Percentiles rank a stretch among this genome's conserved stretches.
Evolutionary conservation across 2,329 filamentous ascomycete species (phyloP).

Genomic region (Verticillium tricorpus): DNA sequence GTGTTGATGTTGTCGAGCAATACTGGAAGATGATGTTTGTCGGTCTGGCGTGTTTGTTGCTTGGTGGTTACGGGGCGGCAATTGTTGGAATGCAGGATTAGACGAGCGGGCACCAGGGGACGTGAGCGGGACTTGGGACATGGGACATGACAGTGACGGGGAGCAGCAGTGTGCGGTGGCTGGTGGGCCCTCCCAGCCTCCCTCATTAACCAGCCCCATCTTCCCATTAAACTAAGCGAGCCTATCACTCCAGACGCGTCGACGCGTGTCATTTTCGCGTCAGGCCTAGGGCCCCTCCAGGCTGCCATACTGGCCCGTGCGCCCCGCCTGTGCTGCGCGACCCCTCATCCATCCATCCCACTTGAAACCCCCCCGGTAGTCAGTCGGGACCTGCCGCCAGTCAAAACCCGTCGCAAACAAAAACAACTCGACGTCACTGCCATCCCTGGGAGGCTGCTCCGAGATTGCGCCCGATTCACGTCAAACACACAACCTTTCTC

Average conservation of each 20-base stretch:
- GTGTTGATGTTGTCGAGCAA: not conserved
- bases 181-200: not conserved
- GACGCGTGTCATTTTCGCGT: constrained; percentile 13
- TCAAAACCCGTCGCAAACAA: constrained; percentile 4
- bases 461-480: not conserved
- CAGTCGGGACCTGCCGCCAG: not conserved
- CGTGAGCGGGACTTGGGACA: not conserved
- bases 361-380: not conserved
- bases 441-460: not conserved
- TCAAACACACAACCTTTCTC: not conserved
- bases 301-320: not conserved
- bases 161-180: not conserved
- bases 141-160: not conserved
- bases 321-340: not conserved
- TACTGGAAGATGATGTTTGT: not conserved
- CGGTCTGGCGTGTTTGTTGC: not conserved
- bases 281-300: not conserved
- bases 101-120: not conserved
- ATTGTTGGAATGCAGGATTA: not conserved
- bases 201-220: not conserved
- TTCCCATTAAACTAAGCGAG: not conserved
- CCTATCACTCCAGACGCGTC: not conserved
- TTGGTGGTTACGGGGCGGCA: not conserved
- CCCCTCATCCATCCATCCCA: constrained; percentile 1
- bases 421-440: constrained; percentile 8